Conservation (phyloP, 192 early-diverging fungal species). For the Linnemannia exigua region DNA sequence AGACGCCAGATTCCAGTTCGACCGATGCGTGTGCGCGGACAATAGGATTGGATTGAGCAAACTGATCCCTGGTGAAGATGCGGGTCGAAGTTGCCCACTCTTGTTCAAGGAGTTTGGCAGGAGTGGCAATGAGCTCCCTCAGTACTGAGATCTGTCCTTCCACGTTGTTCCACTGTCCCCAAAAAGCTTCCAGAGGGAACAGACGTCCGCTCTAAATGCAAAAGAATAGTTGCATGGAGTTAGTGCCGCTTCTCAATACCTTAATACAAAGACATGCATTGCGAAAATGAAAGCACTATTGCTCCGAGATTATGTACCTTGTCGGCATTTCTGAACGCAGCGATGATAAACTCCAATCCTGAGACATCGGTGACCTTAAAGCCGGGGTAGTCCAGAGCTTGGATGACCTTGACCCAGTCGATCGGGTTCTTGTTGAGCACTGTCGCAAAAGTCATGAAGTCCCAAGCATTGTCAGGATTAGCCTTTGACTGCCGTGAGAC, state of each 20-base stretch:
- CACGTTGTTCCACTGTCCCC: constrained; percentile 80
- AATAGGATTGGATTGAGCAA: constrained; percentile 58
- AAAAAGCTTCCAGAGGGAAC: constrained; percentile 79
- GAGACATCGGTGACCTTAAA: constrained; percentile 68
- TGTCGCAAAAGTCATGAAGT: constrained; percentile 72
- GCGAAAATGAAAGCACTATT: not conserved
- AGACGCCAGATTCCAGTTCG: constrained; percentile 65
- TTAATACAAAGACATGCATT: not conserved
- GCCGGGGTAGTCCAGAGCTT: constrained; percentile 73
- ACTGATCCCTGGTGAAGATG: constrained; percentile 72
- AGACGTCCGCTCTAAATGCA: constrained; percentile 65
- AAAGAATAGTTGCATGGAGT: too few relatives aligned
- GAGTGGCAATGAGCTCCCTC: constrained; percentile 68
- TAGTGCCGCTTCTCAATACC: not conserved
- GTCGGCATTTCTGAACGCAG: constrained; percentile 68
- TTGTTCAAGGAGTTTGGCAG: constrained; percentile 72
- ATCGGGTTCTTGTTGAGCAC: constrained; percentile 63
- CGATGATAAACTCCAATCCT: constrained; percentile 73
- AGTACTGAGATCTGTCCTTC: constrained; percentile 80
- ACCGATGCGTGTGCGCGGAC: constrained; percentile 60
- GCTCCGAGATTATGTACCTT: constrained; percentile 58
- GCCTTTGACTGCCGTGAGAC: constrained; percentile 55
- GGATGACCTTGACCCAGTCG: constrained; percentile 76
- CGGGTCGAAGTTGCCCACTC: constrained; percentile 62
- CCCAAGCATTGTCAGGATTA: constrained; percentile 64